Conservation (phyloP, 2,329 filamentous ascomycete genomes). For the Leptographium lundbergii region DNA sequence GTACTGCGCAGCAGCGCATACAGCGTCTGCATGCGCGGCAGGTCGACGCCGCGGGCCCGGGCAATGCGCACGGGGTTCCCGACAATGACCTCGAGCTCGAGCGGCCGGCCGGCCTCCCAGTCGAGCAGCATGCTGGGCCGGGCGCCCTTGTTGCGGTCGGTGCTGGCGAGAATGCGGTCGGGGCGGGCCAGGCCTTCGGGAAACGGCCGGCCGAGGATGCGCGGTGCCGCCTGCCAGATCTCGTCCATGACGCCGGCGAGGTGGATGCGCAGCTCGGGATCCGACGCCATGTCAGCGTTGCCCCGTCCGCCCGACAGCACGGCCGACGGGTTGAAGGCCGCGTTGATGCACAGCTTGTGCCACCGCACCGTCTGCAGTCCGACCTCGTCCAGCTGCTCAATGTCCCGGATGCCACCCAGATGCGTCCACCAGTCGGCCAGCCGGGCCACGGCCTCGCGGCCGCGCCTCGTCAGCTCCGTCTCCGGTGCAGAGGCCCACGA, state of each 20-base stretch:
- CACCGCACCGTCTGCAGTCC: constrained; percentile 59
- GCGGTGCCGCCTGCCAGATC: constrained; percentile 50
- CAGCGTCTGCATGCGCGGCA: constrained; percentile 53
- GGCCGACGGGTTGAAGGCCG: constrained; percentile 60
- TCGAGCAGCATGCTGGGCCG: constrained; percentile 57
- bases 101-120: constrained; percentile 51
- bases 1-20: constrained; percentile 54
- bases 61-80: constrained; percentile 59
- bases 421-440: constrained; percentile 42
- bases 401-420: constrained; percentile 51
- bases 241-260: constrained; percentile 57
- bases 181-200: constrained; percentile 47
- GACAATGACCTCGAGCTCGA: constrained; percentile 62
- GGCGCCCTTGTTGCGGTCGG: constrained; percentile 49
- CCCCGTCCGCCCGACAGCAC: constrained; percentile 52
- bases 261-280: constrained; percentile 49
- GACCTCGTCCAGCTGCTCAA: constrained; percentile 43
- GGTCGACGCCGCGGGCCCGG: constrained; percentile 45
- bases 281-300: constrained; percentile 51
- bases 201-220: constrained; percentile 48
- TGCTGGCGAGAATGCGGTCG: constrained; percentile 50
- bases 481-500: neutral
- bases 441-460: constrained; percentile 28
- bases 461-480: constrained; percentile 12
- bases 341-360: constrained; percentile 70